Base-by-base conservation (phyloP, 345 rosid genomes). In the Salix dunnii region DNA sequence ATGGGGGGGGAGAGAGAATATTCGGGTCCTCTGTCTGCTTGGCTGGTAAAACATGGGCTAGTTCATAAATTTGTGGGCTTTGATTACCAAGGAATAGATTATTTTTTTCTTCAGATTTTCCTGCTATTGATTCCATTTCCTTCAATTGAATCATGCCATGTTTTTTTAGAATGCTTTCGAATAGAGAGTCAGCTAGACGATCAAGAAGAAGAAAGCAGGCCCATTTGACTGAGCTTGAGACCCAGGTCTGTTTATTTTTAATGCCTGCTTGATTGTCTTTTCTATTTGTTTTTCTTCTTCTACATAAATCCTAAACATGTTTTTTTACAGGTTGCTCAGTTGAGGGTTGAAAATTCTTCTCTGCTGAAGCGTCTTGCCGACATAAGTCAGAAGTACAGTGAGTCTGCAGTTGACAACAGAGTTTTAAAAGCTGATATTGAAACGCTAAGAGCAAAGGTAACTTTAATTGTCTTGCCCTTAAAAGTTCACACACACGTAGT, bases 131-230 rank as follows among this genome's bases (percentile, higher is more conserved):
- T 68, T 60, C 18, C 35, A 4, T 71, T 72, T 53, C 62, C 62
- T 74, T 35, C 66, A 17, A 81, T 58, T 81, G 42, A 80, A 66
- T 60, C 21, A 62, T 20, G 18, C 14, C 17, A 31, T 72, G 28
- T 21, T 81, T 66, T 66, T 72, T 17, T 76, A 81, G 84, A 67
- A 81, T 81, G 81, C 84, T 81, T 68, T 81, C 81, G 17, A 81
- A 81, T 70, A 77, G 81, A 70, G 84, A 81, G 72, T 81, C 84
- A 61, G 84, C 81, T 20, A 70, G 81, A 61, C 78, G 81, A 65
- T 81, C 81, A 21, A 77, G 81, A 74, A 77, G 84, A 58, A 81
- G 84, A 81, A 81, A 81, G 78, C 84, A 81, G 76, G 81, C 76
- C 17, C 84, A 74, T 81, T 66, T 81, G 76, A 74, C 78, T 23